These are phyloP conservation scores for Phytophthora constricta DNA, from an alignment of 352 stramenopile species.

Conservation along the genomic window DNA sequence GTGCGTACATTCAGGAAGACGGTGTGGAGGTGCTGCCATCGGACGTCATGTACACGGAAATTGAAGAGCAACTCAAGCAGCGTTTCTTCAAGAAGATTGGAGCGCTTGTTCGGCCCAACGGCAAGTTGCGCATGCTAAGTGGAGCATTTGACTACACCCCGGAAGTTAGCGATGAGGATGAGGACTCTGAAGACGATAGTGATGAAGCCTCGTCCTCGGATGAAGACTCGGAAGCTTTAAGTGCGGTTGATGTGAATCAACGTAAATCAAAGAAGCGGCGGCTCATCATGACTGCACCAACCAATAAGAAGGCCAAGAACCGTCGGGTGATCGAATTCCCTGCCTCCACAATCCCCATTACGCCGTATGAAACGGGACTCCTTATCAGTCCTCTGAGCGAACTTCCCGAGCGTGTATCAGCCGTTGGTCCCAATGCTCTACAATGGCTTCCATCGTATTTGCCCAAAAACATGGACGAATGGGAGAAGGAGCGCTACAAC, in stretches of 20 bases:
- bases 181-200: conserved; percentile 41
- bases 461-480: conserved; percentile 75
- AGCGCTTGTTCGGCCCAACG: conserved; percentile 58
- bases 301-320: conserved; percentile 58
- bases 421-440: conserved; percentile 62
- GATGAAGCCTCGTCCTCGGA: conserved; percentile 37
- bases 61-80: conserved; percentile 62
- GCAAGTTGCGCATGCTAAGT: conserved; percentile 47
- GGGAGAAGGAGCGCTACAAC: conserved; percentile 78
- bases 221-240: conserved; percentile 35
- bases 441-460: conserved; percentile 80
- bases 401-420: conserved; percentile 70
- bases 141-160: conserved; percentile 14
- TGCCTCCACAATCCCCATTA: conserved; percentile 64
- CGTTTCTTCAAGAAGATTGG: conserved; percentile 78
- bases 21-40: conserved; percentile 59
- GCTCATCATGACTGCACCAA: conserved; percentile 59
- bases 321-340: conserved; percentile 73
- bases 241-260: conserved; percentile 19
- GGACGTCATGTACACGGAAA: conserved; percentile 59
- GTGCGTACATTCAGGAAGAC: conserved; percentile 67
- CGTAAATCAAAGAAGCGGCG: conserved; percentile 64
- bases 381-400: conserved; percentile 78
- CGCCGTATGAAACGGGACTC: conserved; percentile 68
- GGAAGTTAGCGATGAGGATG: conserved; percentile 46